These are phyloP conservation scores for Lophiotrema nucula DNA, from an alignment of 495 filamentous ascomycete genomes.

Conservation along the genomic window DNA sequence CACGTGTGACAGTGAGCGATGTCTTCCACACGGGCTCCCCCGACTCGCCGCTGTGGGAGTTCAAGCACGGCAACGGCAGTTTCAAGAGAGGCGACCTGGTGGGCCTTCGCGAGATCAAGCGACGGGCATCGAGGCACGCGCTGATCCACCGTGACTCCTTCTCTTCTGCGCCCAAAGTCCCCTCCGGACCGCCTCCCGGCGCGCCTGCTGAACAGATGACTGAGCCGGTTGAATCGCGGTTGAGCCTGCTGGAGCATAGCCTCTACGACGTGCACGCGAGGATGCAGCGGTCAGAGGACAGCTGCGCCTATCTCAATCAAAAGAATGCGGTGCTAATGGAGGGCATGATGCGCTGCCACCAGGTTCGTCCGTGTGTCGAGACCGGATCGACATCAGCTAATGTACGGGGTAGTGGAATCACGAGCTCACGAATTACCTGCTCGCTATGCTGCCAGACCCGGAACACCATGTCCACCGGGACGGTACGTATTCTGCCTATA, in stretches of 20 bases:
- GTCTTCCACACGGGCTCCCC: constrained; percentile 97
- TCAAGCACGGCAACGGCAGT: constrained; percentile 96
- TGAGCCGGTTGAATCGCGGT: constrained; percentile 70
- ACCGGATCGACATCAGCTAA: constrained; percentile 11
- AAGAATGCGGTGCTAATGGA: constrained; percentile 83
- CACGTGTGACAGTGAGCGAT: constrained; percentile 72
- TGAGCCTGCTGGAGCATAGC: constrained; percentile 75
- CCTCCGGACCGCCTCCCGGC: constrained; percentile 62
- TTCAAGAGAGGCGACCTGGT: constrained; percentile 94
- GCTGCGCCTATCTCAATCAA: constrained; percentile 69
- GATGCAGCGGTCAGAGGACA: constrained; percentile 80
- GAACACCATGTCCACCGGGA: constrained; percentile 59
- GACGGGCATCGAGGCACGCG: constrained; percentile 91
- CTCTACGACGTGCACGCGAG: constrained; percentile 76
- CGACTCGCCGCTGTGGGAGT: constrained; percentile 95
- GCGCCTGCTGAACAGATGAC: constrained; percentile 81
- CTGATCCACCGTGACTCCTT: constrained; percentile 94
- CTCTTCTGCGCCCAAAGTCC: constrained; percentile 70
- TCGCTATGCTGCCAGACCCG: constrained; percentile 66
- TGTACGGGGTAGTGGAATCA: constrained; percentile 60
- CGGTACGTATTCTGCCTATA: constrained; percentile 44
- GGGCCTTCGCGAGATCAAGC: constrained; percentile 92
- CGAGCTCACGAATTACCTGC: constrained; percentile 71
- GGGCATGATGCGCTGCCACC: constrained; percentile 72
- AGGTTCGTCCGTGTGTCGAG: constrained; percentile 50